These are phyloP conservation scores for Cladosporium sp. DNA, from an alignment of 2,329 filamentous ascomycete species.

Conservation along the genomic window DNA sequence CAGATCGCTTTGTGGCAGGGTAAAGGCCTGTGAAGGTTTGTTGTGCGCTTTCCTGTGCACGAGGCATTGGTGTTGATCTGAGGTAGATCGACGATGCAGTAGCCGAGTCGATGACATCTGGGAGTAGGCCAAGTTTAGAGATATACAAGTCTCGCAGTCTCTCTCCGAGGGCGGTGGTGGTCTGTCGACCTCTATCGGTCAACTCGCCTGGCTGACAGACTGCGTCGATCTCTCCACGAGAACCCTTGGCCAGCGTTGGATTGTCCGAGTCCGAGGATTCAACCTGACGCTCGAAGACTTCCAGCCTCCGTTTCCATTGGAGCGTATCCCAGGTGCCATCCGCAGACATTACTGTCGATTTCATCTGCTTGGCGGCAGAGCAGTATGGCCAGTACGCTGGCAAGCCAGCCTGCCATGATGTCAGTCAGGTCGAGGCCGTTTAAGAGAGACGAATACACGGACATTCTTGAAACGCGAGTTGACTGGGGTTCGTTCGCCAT, in stretches of 20 bases:
- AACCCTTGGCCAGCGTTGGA: constrained; percentile 67
- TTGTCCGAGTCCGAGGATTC: constrained; percentile 37
- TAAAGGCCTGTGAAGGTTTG: constrained; percentile 53
- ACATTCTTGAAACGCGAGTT: constrained; percentile 80
- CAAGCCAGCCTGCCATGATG: constrained; percentile 25
- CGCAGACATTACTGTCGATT: constrained; percentile 58
- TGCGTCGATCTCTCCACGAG: constrained; percentile 68
- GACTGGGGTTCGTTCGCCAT: constrained; percentile 73
- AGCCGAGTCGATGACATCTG: constrained; percentile 40
- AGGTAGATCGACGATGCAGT: constrained; percentile 45
- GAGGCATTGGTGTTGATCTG: constrained; percentile 50
- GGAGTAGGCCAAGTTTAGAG: constrained; percentile 52
- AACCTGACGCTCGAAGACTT: constrained; percentile 69
- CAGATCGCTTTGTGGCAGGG: constrained; percentile 43
- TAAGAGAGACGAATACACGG: neutral
- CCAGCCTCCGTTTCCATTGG: constrained; percentile 70
- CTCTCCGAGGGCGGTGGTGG: constrained; percentile 50
- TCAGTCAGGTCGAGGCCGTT: neutral
- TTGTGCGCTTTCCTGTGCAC: constrained; percentile 52
- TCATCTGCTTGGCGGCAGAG: constrained; percentile 70
- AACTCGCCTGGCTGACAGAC: constrained; percentile 69
- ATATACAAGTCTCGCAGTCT: constrained; percentile 52
- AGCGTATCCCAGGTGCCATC: constrained; percentile 60
- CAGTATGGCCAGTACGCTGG: constrained; percentile 83
- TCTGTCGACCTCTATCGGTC: constrained; percentile 52